These are phyloP conservation scores for Eucalyptus viminalis DNA, from an alignment of 345 rosid species.

Conservation along the genomic window DNA sequence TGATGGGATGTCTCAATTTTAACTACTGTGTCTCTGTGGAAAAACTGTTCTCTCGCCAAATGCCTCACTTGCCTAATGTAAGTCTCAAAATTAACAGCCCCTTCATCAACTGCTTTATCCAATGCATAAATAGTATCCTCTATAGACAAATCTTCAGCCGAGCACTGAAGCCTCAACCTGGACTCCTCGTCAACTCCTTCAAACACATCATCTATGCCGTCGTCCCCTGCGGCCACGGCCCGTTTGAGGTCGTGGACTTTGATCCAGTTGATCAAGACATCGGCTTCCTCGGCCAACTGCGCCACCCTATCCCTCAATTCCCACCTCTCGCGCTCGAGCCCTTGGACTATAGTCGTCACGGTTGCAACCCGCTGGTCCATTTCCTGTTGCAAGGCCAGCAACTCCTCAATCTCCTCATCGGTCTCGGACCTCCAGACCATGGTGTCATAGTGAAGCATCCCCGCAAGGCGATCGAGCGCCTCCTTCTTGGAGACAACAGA, in stretches of 20 bases:
- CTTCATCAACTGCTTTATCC: slow-evolving; percentile 35
- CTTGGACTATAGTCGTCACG: background rate
- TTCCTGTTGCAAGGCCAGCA: slow-evolving; percentile 18
- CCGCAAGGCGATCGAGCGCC: slow-evolving; percentile 59
- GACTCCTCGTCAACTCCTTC: slow-evolving; percentile 19
- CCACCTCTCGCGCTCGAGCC: slow-evolving; percentile 21
- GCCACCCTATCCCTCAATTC: slow-evolving; percentile 11
- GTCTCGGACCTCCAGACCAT: slow-evolving; percentile 1
- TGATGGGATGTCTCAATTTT: background rate
- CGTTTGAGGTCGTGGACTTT: slow-evolving; percentile 5
- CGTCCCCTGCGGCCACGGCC: slow-evolving; percentile 2
- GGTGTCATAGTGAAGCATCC: slow-evolving; percentile 43
- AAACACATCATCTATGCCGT: slow-evolving; percentile 7
- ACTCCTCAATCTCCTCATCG: slow-evolving; percentile 25
- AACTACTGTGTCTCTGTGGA: background rate
- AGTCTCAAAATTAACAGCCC: slow-evolving; percentile 17
- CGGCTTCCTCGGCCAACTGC: slow-evolving; percentile 7
- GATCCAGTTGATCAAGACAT: slow-evolving; percentile 30
- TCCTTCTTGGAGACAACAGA: slow-evolving; percentile 32
- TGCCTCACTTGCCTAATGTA: slow-evolving; percentile 50
- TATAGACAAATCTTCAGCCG: slow-evolving; percentile 30
- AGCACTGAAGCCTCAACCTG: slow-evolving; percentile 1
- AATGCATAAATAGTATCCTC: slow-evolving; percentile 44
- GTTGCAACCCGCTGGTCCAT: slow-evolving; percentile 9
- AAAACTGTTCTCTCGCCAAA: slow-evolving; percentile 60